Evolutionary conservation across 73 alveolate genomes (phyloP).

Genomic region (Diophrys sp.): DNA sequence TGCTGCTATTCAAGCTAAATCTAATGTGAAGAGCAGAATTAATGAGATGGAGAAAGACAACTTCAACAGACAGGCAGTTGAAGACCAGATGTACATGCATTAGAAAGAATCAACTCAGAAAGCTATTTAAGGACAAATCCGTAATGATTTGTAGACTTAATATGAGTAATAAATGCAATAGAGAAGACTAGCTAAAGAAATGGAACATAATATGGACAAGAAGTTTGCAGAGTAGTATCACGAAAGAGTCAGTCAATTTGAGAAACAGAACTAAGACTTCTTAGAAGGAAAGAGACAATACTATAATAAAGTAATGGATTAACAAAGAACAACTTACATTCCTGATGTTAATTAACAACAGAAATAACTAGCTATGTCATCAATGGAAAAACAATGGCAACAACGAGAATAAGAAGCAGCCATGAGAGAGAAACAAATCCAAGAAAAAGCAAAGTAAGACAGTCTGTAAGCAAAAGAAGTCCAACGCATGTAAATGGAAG

Average conservation of each 20-base stretch:
- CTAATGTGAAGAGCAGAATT: not conserved
- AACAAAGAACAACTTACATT: not conserved
- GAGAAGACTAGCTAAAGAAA: not conserved
- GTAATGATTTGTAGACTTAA: not conserved
- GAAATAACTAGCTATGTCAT: not conserved
- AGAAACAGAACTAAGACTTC: not conserved
- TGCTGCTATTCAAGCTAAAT: not conserved
- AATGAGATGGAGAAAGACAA: not conserved
- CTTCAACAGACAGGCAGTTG: not conserved
- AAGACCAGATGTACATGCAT: not conserved
- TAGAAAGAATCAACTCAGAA: not conserved
- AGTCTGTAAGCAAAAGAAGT: not conserved
- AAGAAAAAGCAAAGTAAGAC: not conserved
- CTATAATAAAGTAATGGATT: not conserved
- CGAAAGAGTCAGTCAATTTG: not conserved
- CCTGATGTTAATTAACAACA: not conserved
- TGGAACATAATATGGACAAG: not conserved
- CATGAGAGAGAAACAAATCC: not conserved
- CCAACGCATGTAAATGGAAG: not conserved
- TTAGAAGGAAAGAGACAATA: not conserved
- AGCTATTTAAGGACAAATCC: not conserved
- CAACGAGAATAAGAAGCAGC: not conserved
- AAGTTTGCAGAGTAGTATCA: not conserved
- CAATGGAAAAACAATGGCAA: not conserved
- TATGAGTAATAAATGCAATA: not conserved